These are phyloP conservation scores for Boletellus ananas DNA, from an alignment of 768 basidiomycete species.

Conservation along the genomic window DNA sequence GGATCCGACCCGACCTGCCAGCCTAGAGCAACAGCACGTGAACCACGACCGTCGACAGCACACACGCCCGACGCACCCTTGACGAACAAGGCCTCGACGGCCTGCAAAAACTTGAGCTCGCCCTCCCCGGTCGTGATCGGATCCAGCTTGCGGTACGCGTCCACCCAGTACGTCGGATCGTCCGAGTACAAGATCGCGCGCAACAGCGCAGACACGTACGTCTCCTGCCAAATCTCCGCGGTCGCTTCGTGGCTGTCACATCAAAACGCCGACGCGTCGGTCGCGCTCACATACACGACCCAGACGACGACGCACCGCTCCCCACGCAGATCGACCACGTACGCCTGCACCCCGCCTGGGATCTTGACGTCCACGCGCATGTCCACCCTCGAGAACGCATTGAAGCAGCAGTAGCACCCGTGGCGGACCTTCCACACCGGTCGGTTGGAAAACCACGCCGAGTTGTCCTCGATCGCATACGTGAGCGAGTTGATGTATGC, in stretches of 20 bases:
- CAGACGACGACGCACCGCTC: conserved; percentile 59
- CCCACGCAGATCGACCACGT: conserved; percentile 89
- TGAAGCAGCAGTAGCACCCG: conserved; percentile 96
- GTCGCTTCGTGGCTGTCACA: conserved; percentile 73
- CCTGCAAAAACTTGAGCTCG: conserved; percentile 86
- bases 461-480: conserved; percentile 86
- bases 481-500: conserved; percentile 99
- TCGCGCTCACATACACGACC: too few relatives aligned
- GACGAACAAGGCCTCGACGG: conserved; percentile 82
- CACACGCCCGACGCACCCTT: conserved; percentile 51
- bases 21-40: conserved; percentile 43
- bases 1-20: conserved; percentile 99
- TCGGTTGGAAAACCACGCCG: conserved; percentile 88
- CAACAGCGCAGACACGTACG: conserved; percentile 89
- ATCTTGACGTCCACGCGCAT: conserved; percentile 98
- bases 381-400: conserved; percentile 96
- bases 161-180: conserved; percentile 85
- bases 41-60: too few relatives aligned
- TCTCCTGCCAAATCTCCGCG: conserved; percentile 94
- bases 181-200: conserved; percentile 94
- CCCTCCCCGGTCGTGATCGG: conserved; percentile 88
- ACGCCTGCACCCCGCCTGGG: conserved; percentile 93
- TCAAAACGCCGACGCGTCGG: not conserved
- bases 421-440: conserved; percentile 86
- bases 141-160: conserved; percentile 93